phyloP scores from a whole-genome alignment of 768 basidiomycete genomes.

The Kwoniella europaea region DNA sequence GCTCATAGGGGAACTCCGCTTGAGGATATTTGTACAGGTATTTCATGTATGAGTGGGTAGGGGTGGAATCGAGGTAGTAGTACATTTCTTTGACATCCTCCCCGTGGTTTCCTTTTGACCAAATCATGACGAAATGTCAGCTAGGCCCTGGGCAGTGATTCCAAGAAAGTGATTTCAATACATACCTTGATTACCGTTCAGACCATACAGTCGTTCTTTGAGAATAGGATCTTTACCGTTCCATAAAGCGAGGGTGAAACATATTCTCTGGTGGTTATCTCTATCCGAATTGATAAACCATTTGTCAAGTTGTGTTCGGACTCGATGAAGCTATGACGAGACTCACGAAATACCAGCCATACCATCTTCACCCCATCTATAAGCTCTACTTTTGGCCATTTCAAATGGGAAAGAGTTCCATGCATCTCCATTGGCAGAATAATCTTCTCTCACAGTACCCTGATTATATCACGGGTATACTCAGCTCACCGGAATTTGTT shows the following conservation, averaged over 20 bases:
- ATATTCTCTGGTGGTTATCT: constrained; percentile 93
- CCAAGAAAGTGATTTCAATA: not conserved
- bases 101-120: constrained; percentile 80
- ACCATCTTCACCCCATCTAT: constrained; percentile 99
- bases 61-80: constrained; percentile 97
- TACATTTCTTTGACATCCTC: constrained; percentile 99
- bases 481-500: not conserved
- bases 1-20: constrained; percentile 86
- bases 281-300: constrained; percentile 17
- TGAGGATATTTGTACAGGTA: constrained; percentile 99
- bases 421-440: constrained; percentile 92
- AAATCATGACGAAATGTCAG: constrained; percentile 9
- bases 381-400: constrained; percentile 67
- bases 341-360: constrained; percentile 83
- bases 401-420: constrained; percentile 58
- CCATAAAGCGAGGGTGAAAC: constrained; percentile 90
- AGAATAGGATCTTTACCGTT: constrained; percentile 92
- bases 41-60: constrained; percentile 99
- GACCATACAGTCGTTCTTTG: constrained; percentile 94
- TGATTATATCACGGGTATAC: constrained; percentile 51
- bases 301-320: not conserved
- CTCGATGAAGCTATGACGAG: no score
- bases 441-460: constrained; percentile 99
- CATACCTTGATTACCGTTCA: constrained; percentile 81
- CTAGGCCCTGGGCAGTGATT: not conserved